A percentile compares a stretch with the other conserved stretches of the same genome.
These are phyloP conservation scores for Amanita subjunquillea DNA, from an alignment of 768 basidiomycete species.

Conservation along the genomic window DNA sequence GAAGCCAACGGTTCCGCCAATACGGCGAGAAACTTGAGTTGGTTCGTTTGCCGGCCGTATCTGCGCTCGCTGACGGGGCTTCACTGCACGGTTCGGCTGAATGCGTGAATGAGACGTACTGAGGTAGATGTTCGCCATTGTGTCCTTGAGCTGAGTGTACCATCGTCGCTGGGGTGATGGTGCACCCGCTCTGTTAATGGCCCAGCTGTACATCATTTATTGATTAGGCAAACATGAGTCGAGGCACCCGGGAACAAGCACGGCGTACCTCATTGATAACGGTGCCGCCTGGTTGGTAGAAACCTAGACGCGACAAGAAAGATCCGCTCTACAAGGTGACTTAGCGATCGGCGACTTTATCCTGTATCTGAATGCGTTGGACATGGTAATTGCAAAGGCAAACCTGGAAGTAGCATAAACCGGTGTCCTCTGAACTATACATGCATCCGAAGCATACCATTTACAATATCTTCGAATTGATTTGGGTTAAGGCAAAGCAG, in stretches of 20 bases:
- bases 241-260: slow-evolving; percentile 7
- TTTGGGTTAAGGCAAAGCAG: neutral
- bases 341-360: neutral
- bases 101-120: neutral
- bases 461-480: neutral
- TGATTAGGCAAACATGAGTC: neutral
- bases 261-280: slow-evolving; percentile 4
- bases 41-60: neutral
- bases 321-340: neutral
- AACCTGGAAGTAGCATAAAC: neutral
- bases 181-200: neutral
- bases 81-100: neutral
- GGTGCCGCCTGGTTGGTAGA: neutral
- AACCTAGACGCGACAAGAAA: neutral
- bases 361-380: neutral
- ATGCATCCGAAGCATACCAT: neutral
- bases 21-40: neutral
- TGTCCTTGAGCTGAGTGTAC: neutral
- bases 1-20: neutral
- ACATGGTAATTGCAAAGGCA: neutral
- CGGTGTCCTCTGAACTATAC: neutral
- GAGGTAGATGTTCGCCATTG: neutral
- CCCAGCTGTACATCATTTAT: neutral
- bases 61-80: neutral
- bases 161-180: neutral